phyloP scores from a whole-genome alignment of 2,329 filamentous ascomycete genomes.

The Microsporum ferrugineum region DNA sequence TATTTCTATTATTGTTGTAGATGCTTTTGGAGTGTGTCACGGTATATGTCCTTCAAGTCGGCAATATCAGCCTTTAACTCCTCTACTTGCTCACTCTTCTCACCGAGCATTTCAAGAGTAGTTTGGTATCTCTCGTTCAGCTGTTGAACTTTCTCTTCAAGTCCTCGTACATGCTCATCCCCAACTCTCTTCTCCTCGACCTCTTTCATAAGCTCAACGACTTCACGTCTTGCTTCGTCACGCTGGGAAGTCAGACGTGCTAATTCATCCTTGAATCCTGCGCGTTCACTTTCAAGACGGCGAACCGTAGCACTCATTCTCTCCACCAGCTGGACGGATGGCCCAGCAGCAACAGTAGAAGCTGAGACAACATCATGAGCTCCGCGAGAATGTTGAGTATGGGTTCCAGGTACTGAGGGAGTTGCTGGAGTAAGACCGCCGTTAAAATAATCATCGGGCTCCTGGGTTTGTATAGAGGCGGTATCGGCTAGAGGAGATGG shows the following conservation, averaged over 20 bases:
- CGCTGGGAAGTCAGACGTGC: slow-evolving; percentile 68
- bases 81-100: slow-evolving; percentile 92
- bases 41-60: slow-evolving; percentile 93
- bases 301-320: slow-evolving; percentile 90
- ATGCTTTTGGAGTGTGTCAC: slow-evolving; percentile 78
- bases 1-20: slow-evolving; percentile 45
- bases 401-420: slow-evolving; percentile 30
- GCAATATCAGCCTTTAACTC: slow-evolving; percentile 79
- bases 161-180: slow-evolving; percentile 47
- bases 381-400: slow-evolving; percentile 41
- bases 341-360: slow-evolving; percentile 80
- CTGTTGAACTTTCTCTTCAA: slow-evolving; percentile 57
- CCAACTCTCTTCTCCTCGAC: slow-evolving; percentile 57
- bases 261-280: slow-evolving; percentile 77
- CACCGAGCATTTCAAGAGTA: slow-evolving; percentile 84
- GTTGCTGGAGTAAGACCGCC: slow-evolving; percentile 24
- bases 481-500: slow-evolving; percentile 17
- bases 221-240: slow-evolving; percentile 82
- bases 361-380: slow-evolving; percentile 78
- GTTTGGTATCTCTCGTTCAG: slow-evolving; percentile 75
- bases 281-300: slow-evolving; percentile 81
- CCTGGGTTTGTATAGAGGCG: slow-evolving; percentile 41
- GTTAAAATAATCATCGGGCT: slow-evolving; percentile 38
- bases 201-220: slow-evolving; percentile 83
- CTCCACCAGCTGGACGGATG: slow-evolving; percentile 89